Evolutionary conservation across 1,284 basidiomycete species (phyloP).

Genomic region (Gomphus bonarii): DNA sequence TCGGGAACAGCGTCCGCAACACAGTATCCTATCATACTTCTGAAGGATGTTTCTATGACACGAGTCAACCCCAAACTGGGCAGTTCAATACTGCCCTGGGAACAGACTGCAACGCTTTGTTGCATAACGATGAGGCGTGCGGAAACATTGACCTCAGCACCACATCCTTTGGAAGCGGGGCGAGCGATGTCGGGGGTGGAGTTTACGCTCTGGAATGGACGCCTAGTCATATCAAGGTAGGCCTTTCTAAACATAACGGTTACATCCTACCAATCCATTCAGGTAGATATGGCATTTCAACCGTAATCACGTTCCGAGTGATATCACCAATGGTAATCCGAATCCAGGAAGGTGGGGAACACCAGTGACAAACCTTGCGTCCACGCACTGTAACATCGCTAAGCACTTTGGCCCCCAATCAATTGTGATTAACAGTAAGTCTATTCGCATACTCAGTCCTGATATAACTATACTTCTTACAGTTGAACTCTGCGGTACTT

Average conservation of each 20-base stretch:
- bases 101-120: slow-evolving; percentile 10
- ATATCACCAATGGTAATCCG: slow-evolving; percentile 16
- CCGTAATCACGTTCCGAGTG: slow-evolving; percentile 18
- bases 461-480: background rate
- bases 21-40: slow-evolving; percentile 23
- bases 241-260: background rate
- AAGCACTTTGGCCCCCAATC: slow-evolving; percentile 17
- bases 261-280: background rate
- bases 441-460: background rate
- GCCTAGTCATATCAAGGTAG: slow-evolving; percentile 19
- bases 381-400: slow-evolving; percentile 14
- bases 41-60: slow-evolving; percentile 21
- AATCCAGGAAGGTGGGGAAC: slow-evolving; percentile 13
- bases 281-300: slow-evolving; percentile 16
- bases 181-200: slow-evolving; percentile 24
- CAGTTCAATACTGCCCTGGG: slow-evolving; percentile 19
- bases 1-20: slow-evolving; percentile 21
- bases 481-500: slow-evolving; percentile 5
- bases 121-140: slow-evolving; percentile 10
- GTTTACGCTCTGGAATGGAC: slow-evolving; percentile 24
- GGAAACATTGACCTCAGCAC: slow-evolving; percentile 10
- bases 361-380: slow-evolving; percentile 14
- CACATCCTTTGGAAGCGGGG: slow-evolving; percentile 14
- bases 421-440: slow-evolving; percentile 17
- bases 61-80: slow-evolving; percentile 9